Conservation (phyloP, 306 rosid species). For the Quercus gilva region DNA sequence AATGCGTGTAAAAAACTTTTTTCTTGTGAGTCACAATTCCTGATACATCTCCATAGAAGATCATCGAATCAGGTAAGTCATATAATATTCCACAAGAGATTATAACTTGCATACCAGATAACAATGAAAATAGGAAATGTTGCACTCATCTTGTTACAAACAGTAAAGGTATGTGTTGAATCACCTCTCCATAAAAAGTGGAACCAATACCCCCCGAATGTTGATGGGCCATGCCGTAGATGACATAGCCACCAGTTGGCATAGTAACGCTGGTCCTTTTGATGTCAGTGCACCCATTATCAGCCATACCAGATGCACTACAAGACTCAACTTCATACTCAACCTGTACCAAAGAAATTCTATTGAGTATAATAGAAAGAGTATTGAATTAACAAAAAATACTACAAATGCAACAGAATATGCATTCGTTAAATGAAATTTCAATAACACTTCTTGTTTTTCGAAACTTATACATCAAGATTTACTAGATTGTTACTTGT, state of each 20-base stretch:
- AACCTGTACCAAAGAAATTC: slow-evolving; percentile 32
- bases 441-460: neutral
- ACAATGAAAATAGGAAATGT: no score
- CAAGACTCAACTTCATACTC: slow-evolving; percentile 62
- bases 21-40: neutral
- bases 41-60: neutral
- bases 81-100: neutral
- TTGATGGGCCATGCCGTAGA: slow-evolving; percentile 80
- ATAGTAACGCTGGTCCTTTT: slow-evolving; percentile 33
- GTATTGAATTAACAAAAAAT: neutral
- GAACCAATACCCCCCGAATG: slow-evolving; percentile 70
- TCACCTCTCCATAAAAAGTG: slow-evolving; percentile 67
- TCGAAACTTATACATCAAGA: neutral
- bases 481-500: neutral
- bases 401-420: neutral
- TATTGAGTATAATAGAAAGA: neutral
- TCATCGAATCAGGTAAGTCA: neutral
- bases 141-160: neutral
- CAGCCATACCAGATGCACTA: slow-evolving; percentile 10
- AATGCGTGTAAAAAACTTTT: no score
- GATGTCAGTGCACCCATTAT: slow-evolving; percentile 32
- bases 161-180: neutral
- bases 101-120: no score
- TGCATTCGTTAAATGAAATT: neutral
- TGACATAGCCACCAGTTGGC: slow-evolving; percentile 51